These are phyloP conservation scores for Tripidium arundinaceum DNA, from an alignment of 202 grass and related monocot species.

Conservation along the genomic window DNA sequence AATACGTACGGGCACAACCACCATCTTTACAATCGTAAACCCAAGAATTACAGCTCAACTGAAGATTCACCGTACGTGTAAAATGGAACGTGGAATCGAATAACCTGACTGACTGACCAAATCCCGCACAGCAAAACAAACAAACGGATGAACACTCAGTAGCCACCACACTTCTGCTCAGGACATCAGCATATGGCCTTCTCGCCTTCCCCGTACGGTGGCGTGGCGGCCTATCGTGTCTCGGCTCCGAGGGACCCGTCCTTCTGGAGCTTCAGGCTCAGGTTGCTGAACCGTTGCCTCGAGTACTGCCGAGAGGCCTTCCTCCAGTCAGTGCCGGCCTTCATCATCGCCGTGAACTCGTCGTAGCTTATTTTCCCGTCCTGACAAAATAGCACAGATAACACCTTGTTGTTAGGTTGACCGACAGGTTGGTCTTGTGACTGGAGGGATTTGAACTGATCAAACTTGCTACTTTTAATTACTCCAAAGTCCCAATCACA, in stretches of 20 bases:
- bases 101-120: neutral
- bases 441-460: neutral
- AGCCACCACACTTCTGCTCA: neutral
- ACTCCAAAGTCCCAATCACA: neutral
- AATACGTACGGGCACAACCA: neutral
- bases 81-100: neutral
- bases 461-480: slow-evolving; percentile 14
- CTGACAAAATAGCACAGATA: slow-evolving; percentile 30
- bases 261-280: slow-evolving; percentile 67
- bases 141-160: neutral
- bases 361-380: slow-evolving; percentile 92
- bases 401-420: slow-evolving; percentile 3
- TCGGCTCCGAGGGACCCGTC: slow-evolving; percentile 45
- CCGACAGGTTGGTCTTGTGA: neutral
- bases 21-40: slow-evolving; percentile 32
- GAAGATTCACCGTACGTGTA: neutral
- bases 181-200: too few relatives aligned
- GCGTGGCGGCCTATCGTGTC: neutral
- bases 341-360: slow-evolving; percentile 82
- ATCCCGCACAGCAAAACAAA: too few relatives aligned
- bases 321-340: slow-evolving; percentile 94
- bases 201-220: too few relatives aligned
- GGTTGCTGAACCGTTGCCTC: slow-evolving; percentile 68
- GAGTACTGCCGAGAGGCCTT: slow-evolving; percentile 94
- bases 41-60: neutral